Conservation (phyloP, 345 rosid genomes). For the Salix dunnii region DNA sequence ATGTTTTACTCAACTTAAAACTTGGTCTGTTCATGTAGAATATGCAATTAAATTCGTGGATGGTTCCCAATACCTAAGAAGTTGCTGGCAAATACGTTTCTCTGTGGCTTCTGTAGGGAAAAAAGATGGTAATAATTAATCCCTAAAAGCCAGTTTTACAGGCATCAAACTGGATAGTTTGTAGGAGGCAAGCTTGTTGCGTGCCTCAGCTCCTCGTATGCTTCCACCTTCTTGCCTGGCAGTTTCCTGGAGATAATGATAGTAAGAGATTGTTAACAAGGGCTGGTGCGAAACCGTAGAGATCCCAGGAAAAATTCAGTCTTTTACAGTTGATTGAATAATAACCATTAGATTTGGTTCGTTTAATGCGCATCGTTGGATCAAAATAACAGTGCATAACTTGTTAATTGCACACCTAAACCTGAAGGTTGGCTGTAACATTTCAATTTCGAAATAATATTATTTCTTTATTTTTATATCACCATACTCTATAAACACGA, state of each 20-base stretch:
- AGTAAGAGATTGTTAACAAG: too few relatives aligned
- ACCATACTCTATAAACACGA: too few relatives aligned
- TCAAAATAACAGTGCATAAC: too few relatives aligned
- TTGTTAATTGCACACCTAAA: too few relatives aligned
- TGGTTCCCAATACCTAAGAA: not conserved
- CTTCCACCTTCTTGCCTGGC: too few relatives aligned
- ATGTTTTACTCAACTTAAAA: not conserved
- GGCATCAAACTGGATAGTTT: not conserved
- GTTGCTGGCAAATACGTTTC: not conserved
- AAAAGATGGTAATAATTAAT: not conserved
- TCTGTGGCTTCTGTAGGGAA: not conserved
- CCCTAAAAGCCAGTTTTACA: not conserved
- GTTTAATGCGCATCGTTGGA: too few relatives aligned
- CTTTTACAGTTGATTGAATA: too few relatives aligned
- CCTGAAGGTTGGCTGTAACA: too few relatives aligned
- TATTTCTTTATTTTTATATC: too few relatives aligned
- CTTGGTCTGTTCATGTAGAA: not conserved
- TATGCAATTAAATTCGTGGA: not conserved
- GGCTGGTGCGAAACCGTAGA: not conserved
- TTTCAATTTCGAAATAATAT: too few relatives aligned
- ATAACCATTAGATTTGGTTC: too few relatives aligned
- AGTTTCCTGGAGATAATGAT: too few relatives aligned
- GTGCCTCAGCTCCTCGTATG: not conserved
- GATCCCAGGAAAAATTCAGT: not conserved
- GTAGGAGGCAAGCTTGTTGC: not conserved